These are phyloP conservation scores for Epichloe coenophiala DNA, from an alignment of 2,329 filamentous ascomycete genomes.

Conservation along the genomic window DNA sequence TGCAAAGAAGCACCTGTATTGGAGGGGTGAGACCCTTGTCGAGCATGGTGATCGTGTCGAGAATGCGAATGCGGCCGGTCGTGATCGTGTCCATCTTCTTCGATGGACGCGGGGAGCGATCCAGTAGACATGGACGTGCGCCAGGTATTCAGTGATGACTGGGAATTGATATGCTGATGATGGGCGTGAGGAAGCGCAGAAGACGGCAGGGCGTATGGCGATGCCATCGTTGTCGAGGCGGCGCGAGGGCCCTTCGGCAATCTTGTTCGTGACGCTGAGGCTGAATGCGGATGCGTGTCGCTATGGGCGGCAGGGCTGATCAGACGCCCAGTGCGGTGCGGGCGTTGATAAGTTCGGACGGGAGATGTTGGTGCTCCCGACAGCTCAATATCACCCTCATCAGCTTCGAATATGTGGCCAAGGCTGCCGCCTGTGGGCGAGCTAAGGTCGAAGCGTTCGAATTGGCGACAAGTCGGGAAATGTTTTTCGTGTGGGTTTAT, in stretches of 20 bases:
- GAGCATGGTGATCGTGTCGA: conserved; percentile 17
- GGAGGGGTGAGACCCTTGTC: conserved; percentile 18
- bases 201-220: conserved; percentile 40
- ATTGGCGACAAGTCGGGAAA: not conserved
- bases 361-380: conserved; percentile 10
- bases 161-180: conserved; percentile 27
- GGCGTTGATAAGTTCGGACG: conserved; percentile 7
- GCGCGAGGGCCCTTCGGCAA: not conserved
- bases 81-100: conserved; percentile 17
- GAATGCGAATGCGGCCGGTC: conserved; percentile 14
- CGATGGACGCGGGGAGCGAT: conserved; percentile 17
- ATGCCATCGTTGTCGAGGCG: conserved; percentile 25
- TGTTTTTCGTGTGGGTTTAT: too few relatives aligned
- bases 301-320: conserved; percentile 3
- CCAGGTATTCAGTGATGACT: conserved; percentile 26
- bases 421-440: not conserved
- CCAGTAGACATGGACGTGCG: conserved; percentile 21
- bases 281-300: conserved; percentile 6
- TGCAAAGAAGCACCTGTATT: conserved; percentile 14
- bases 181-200: conserved; percentile 35
- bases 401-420: not conserved
- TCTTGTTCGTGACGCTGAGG: not conserved
- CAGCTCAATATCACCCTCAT: conserved; percentile 15
- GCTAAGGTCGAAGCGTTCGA: not conserved
- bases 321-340: conserved; percentile 6